Percentiles rank a stretch among this genome's conserved stretches.
Evolutionary conservation across 2,329 filamentous ascomycete genomes (phyloP).

Genomic region (Cordyceps cateniannulata): DNA sequence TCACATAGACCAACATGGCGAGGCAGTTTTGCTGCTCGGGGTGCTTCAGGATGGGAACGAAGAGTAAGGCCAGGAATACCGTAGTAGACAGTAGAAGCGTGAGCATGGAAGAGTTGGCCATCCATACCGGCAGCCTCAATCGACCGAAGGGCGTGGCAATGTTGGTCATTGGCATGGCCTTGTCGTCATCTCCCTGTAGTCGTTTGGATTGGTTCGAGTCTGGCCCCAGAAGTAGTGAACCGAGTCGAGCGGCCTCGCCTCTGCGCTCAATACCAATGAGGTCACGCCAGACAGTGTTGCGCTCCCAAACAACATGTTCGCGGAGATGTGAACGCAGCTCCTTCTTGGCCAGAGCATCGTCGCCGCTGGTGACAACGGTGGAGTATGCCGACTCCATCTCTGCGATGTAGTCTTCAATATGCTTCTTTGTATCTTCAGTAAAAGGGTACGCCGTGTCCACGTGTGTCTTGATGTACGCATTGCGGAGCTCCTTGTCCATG

Average conservation of each 20-base stretch:
- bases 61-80: constrained; percentile 68
- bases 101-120: constrained; percentile 76
- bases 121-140: constrained; percentile 70
- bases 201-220: constrained; percentile 63
- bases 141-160: constrained; percentile 74
- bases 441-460: constrained; percentile 82
- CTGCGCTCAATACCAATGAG: constrained; percentile 98
- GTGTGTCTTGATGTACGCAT: constrained; percentile 64
- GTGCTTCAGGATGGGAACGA: constrained; percentile 74
- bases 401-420: constrained; percentile 63
- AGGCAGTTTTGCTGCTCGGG: constrained; percentile 94
- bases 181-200: constrained; percentile 78
- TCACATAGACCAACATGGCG: constrained; percentile 89
- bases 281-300: constrained; percentile 97
- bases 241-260: constrained; percentile 87
- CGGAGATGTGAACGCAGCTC: constrained; percentile 85
- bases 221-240: constrained; percentile 73
- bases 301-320: constrained; percentile 97
- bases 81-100: constrained; percentile 64
- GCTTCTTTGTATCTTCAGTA: constrained; percentile 60
- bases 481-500: constrained; percentile 72
- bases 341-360: constrained; percentile 68
- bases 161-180: constrained; percentile 55
- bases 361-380: constrained; percentile 73
- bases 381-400: constrained; percentile 77